Evolutionary conservation across 2,329 filamentous ascomycete genomes (phyloP).

Genomic region (Arthrobotrys musiformis): DNA sequence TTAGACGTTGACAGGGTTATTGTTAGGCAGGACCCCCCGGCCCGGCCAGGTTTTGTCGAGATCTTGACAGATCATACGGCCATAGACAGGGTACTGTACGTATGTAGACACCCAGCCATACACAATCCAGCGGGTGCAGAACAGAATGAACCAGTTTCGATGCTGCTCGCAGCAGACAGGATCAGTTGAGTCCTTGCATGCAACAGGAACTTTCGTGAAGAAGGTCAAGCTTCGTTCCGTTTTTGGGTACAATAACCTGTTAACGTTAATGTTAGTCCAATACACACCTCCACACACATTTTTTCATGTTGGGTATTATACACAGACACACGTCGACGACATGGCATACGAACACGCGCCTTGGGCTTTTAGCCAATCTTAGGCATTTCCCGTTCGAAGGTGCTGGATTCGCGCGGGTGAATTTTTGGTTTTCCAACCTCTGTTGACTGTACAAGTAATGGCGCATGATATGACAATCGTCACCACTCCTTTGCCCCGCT

Average conservation of each 20-base stretch:
- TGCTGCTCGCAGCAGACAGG: slow-evolving; percentile 44
- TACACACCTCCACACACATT: not conserved
- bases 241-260: slow-evolving; percentile 43
- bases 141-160: too few relatives aligned
- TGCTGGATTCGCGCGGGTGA: slow-evolving; percentile 29
- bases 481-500: slow-evolving; percentile 24
- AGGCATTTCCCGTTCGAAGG: slow-evolving; percentile 45
- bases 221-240: slow-evolving; percentile 33
- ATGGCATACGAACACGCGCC: slow-evolving; percentile 30
- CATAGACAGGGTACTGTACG: slow-evolving; percentile 22
- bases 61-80: slow-evolving; percentile 49
- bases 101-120: too few relatives aligned
- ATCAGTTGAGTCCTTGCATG: slow-evolving; percentile 49
- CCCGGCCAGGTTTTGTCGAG: too few relatives aligned
- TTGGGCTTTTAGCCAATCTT: slow-evolving; percentile 53
- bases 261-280: slow-evolving; percentile 30
- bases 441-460: slow-evolving; percentile 20
- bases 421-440: slow-evolving; percentile 21
- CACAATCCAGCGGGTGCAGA: not conserved
- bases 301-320: not conserved
- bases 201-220: slow-evolving; percentile 35
- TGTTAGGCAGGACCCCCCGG: not conserved
- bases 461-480: slow-evolving; percentile 37
- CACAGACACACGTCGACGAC: not conserved
- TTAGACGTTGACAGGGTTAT: slow-evolving; percentile 39